Percentiles rank a stretch among this genome's conserved stretches.
Conservation (phyloP, 2,329 filamentous ascomycete species). For the Exophiala sideris region DNA sequence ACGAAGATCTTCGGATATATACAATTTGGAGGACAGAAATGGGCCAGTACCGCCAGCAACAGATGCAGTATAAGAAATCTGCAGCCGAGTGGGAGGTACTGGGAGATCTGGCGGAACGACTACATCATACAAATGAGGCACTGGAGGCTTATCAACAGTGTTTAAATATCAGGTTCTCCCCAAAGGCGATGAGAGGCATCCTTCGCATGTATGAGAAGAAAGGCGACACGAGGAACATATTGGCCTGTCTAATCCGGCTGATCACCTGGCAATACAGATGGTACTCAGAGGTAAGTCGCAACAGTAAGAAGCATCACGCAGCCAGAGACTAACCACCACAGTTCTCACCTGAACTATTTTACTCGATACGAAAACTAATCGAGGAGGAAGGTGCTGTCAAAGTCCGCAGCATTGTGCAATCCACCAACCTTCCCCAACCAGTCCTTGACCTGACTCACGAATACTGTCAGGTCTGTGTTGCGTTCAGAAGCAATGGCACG, state of each 20-base stretch:
- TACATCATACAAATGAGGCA: conserved; percentile 88
- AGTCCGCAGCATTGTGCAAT: conserved; percentile 93
- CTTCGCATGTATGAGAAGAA: conserved; percentile 73
- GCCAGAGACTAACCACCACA: conserved; percentile 33
- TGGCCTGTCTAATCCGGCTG: conserved; percentile 81
- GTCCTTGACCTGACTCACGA: conserved; percentile 94
- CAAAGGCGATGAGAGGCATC: conserved; percentile 84
- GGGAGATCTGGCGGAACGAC: conserved; percentile 82
- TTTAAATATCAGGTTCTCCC: conserved; percentile 81
- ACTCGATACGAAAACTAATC: conserved; percentile 84
- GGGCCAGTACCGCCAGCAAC: conserved; percentile 89
- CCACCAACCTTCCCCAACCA: conserved; percentile 86
- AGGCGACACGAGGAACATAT: conserved; percentile 74
- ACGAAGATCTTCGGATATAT: conserved; percentile 96
- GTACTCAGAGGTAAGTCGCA: conserved; percentile 77
- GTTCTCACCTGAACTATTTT: conserved; percentile 89
- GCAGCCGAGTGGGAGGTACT: conserved; percentile 98
- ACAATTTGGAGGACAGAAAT: conserved; percentile 99
- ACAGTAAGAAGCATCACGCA: no score
- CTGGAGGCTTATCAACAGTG: conserved; percentile 91
- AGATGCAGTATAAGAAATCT: conserved; percentile 93
- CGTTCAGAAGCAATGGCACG: conserved; percentile 90
- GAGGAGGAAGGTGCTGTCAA: conserved; percentile 98
- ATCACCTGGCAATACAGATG: conserved; percentile 98
- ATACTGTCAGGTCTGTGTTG: conserved; percentile 90